Evolutionary conservation across 179 eudicot genomes (phyloP), one percentile per base, ranked within the genome.

Genomic region (Drosera spatulata): DNA sequence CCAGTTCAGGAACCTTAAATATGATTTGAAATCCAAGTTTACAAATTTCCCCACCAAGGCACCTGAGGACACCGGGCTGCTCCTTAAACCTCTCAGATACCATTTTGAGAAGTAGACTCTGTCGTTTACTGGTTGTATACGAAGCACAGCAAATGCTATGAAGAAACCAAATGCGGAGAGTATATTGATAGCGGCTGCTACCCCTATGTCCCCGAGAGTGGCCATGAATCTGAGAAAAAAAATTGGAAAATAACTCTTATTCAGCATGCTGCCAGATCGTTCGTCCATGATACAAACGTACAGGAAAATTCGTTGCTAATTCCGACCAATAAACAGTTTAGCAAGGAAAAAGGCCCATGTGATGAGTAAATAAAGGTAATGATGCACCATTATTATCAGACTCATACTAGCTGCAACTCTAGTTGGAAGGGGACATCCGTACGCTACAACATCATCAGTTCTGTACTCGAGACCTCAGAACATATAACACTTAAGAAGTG

Each of bases 31-130:
- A 64, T 73, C 67, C 43, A 77, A 61, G 70, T 77, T 73, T 15
- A 77, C 81, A 67, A 70, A 70, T 56, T 77, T 77, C 53, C 73
- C 75, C 59, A 73, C 81, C 66, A 73, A 65, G 37, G 68, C 66
- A 4, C 75, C 81, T 42, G 65, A 14, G 59, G 51, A 58, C 59
- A 66, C 61, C 14, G 81, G 78, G 58, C 69, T 65, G 60, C 56
- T 71, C 66, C 78, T 70, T 50, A 57, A 56, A 41, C 81, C 81
- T 49, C 45, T 66, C 50, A 73, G 61, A 59, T 77, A 77, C 78
- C 81, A 77, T 60, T 77, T 77, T 9, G 81, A 73, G 49, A 73
- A 77, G 47, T 77, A 73, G 64, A 77, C 78, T 49, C 81, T 73
- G 66, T 77, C 78, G 53, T 77, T 77, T 61, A 77, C 69, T 14